Evolutionary conservation across 805 yeast species (phyloP).

Genomic region (Ogataea methylovora): DNA sequence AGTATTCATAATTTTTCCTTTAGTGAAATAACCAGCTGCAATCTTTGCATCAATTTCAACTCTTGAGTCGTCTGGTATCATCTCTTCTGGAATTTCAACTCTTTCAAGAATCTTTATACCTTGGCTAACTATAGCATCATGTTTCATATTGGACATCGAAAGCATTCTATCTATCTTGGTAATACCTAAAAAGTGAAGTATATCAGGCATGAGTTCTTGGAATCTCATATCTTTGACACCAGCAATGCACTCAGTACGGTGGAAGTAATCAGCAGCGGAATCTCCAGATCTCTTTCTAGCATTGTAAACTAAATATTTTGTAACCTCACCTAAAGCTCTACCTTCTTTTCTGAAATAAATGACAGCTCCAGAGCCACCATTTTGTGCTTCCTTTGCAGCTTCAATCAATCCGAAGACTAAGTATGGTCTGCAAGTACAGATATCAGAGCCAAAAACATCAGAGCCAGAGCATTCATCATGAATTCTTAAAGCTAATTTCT

Average conservation of each 20-base stretch:
- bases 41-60: constrained; percentile 69
- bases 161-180: constrained; percentile 58
- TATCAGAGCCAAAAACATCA: constrained; percentile 62
- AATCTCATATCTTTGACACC: constrained; percentile 69
- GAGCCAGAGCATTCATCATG: constrained; percentile 70
- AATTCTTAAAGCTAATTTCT: constrained; percentile 48
- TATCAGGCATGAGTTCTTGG: constrained; percentile 66
- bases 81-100: constrained; percentile 58
- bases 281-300: constrained; percentile 67
- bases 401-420: constrained; percentile 59
- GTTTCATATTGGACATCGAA: constrained; percentile 67
- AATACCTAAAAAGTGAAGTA: constrained; percentile 59
- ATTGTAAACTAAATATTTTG: constrained; percentile 61
- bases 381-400: constrained; percentile 62
- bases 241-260: constrained; percentile 63
- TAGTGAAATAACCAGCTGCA: constrained; percentile 59
- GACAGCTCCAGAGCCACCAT: constrained; percentile 58
- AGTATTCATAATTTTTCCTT: constrained; percentile 43
- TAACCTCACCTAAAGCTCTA: constrained; percentile 62
- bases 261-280: constrained; percentile 60
- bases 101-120: constrained; percentile 59
- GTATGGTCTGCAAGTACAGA: constrained; percentile 66
- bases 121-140: constrained; percentile 62
- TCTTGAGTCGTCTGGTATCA: constrained; percentile 61
- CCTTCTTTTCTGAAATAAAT: constrained; percentile 66